Conservation (phyloP, 2,329 filamentous ascomycete species). For the Talaromyces amestolkiae region DNA sequence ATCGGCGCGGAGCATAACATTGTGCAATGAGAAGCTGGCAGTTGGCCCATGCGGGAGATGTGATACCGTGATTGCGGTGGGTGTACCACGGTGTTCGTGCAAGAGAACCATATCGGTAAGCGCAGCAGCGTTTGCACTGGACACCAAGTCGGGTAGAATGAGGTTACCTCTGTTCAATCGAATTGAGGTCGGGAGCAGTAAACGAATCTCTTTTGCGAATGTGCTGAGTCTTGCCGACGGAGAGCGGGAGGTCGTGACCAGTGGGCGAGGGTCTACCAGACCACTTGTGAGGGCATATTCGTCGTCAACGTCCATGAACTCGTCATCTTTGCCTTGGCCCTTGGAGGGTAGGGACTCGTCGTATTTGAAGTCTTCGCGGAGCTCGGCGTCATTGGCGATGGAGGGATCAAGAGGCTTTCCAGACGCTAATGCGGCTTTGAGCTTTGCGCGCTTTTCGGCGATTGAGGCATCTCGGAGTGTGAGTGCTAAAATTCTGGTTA, state of each 20-base stretch:
- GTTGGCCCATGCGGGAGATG: constrained; percentile 89
- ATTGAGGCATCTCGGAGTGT: constrained; percentile 89
- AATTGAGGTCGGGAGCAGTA: constrained; percentile 80
- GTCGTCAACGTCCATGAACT: constrained; percentile 80
- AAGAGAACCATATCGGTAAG: constrained; percentile 82
- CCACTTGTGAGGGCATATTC: constrained; percentile 92
- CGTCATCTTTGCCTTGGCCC: constrained; percentile 71
- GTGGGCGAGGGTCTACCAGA: constrained; percentile 79
- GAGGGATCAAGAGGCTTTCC: constrained; percentile 79
- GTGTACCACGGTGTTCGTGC: constrained; percentile 89
- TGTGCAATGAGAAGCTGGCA: constrained; percentile 82
- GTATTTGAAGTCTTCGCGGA: constrained; percentile 88
- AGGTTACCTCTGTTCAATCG: constrained; percentile 89
- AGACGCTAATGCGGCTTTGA: constrained; percentile 81
- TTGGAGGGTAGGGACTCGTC: constrained; percentile 67
- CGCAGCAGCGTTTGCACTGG: constrained; percentile 74
- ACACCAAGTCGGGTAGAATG: constrained; percentile 79
- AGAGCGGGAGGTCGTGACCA: constrained; percentile 87
- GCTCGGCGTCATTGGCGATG: constrained; percentile 79
- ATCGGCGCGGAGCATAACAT: constrained; percentile 87
- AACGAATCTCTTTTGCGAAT: constrained; percentile 87
- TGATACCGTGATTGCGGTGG: constrained; percentile 81
- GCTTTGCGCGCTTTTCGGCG: constrained; percentile 81
- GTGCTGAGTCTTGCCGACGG: constrained; percentile 80
- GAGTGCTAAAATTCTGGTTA: constrained; percentile 54